These are phyloP conservation scores for Hericium alpestre DNA, from an alignment of 768 basidiomycete genomes.

Conservation along the genomic window DNA sequence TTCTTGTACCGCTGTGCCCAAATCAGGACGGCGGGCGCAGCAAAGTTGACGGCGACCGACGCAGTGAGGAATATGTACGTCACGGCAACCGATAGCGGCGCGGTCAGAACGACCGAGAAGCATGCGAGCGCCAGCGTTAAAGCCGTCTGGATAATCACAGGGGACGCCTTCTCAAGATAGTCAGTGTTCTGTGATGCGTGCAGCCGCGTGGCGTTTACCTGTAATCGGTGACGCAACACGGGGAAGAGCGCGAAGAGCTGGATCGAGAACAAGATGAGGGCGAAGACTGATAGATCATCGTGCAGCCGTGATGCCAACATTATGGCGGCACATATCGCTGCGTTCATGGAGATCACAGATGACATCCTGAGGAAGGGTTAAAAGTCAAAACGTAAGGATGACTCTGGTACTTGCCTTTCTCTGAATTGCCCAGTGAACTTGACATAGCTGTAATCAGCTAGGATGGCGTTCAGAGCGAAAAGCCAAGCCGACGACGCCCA, in stretches of 20 bases:
- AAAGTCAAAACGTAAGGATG: slow-evolving; percentile 3
- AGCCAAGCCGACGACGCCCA: slow-evolving; percentile 88
- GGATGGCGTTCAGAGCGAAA: slow-evolving; percentile 68
- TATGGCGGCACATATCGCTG: slow-evolving; percentile 84
- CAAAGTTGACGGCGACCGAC: slow-evolving; percentile 51
- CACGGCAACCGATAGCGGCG: slow-evolving; percentile 43
- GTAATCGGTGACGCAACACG: slow-evolving; percentile 60
- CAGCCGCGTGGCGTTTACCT: slow-evolving; percentile 30
- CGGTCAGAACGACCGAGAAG: slow-evolving; percentile 42
- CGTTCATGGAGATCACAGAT: slow-evolving; percentile 81
- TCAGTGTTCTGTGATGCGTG: slow-evolving; percentile 4
- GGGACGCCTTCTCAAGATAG: slow-evolving; percentile 30
- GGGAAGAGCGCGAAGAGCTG: slow-evolving; percentile 80
- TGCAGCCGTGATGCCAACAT: slow-evolving; percentile 85
- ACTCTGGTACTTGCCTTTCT: slow-evolving; percentile 40
- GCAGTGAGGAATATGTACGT: slow-evolving; percentile 40
- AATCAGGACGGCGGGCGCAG: slow-evolving; percentile 63
- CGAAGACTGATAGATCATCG: slow-evolving; percentile 79
- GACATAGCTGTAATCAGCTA: slow-evolving; percentile 70
- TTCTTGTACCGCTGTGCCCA: slow-evolving; percentile 89
- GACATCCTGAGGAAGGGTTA: slow-evolving; percentile 41
- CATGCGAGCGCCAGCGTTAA: slow-evolving; percentile 44
- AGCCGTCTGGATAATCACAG: slow-evolving; percentile 32
- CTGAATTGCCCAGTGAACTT: slow-evolving; percentile 33
- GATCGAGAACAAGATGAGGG: slow-evolving; percentile 76